These are phyloP conservation scores for Nakazawaea ishiwadae DNA, from an alignment of 805 yeast species.

Conservation along the genomic window DNA sequence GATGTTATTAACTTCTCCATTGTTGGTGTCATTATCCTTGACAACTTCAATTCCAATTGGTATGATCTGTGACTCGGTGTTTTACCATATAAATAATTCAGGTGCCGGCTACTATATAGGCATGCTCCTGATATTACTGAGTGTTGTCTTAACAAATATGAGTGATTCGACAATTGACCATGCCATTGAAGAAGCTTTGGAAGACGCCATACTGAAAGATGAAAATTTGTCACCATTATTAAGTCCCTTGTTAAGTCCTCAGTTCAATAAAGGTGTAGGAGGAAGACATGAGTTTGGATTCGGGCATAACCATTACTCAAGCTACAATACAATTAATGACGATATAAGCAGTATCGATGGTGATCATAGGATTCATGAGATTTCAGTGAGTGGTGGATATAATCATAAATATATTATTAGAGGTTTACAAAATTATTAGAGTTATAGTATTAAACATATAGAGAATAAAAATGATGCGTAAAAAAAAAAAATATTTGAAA, in stretches of 20 bases:
- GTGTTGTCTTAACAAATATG: constrained; percentile 42
- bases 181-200: constrained; percentile 43
- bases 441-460: background rate
- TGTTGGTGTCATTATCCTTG: constrained; percentile 45
- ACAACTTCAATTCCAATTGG: constrained; percentile 50
- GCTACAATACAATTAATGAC: background rate
- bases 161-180: constrained; percentile 41
- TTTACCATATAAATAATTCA: constrained; percentile 28
- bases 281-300: constrained; percentile 7
- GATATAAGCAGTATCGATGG: too few species aligned
- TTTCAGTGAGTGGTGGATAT: constrained; percentile 29
- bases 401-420: constrained; percentile 30
- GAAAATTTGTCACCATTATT: constrained; percentile 41
- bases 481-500: background rate
- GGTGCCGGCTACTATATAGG: constrained; percentile 38
- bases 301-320: constrained; percentile 1
- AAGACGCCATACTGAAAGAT: constrained; percentile 41
- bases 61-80: constrained; percentile 39
- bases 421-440: constrained; percentile 17
- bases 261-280: constrained; percentile 9
- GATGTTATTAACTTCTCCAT: constrained; percentile 48
- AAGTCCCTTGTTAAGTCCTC: constrained; percentile 33
- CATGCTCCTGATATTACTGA: constrained; percentile 38
- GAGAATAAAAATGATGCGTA: background rate
- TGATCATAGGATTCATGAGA: constrained; percentile 14